Evolutionary conservation across 176 grass and related monocot species (phyloP).

Genomic region (Elaeis guineensis): DNA sequence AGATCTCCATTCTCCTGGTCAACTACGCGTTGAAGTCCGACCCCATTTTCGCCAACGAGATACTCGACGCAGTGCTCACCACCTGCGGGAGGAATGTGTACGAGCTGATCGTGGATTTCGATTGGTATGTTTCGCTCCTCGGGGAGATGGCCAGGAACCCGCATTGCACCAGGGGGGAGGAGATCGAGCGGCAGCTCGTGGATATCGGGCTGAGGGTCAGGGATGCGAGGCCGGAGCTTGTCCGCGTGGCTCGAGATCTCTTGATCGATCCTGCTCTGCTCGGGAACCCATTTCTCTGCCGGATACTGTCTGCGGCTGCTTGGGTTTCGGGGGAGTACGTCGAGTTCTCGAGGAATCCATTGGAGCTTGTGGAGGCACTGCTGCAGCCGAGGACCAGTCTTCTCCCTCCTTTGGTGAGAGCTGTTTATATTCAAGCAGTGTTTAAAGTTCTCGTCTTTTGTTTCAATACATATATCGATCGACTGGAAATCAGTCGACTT

Average conservation of each 20-base stretch:
- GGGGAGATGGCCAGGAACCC: slow-evolving; percentile 60
- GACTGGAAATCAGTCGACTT: not conserved
- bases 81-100: slow-evolving; percentile 61
- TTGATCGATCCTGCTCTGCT: slow-evolving; percentile 79
- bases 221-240: slow-evolving; percentile 69
- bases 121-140: slow-evolving; percentile 76
- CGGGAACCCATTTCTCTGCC: slow-evolving; percentile 62
- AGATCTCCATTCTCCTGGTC: slow-evolving; percentile 49
- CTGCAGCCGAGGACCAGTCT: slow-evolving; percentile 77
- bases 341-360: slow-evolving; percentile 51
- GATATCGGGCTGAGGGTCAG: slow-evolving; percentile 81
- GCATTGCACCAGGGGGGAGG: slow-evolving; percentile 60
- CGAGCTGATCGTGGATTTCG: slow-evolving; percentile 78
- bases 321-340: slow-evolving; percentile 85
- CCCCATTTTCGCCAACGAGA: slow-evolving; percentile 66
- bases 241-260: slow-evolving; percentile 48
- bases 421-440: slow-evolving; percentile 68
- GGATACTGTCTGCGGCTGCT: slow-evolving; percentile 66
- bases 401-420: slow-evolving; percentile 53
- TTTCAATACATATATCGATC: slow-evolving; percentile 44
- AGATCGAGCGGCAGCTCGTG: slow-evolving; percentile 72
- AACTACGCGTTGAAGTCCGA: slow-evolving; percentile 58
- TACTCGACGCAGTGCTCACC: slow-evolving; percentile 51
- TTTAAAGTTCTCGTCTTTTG: slow-evolving; percentile 62
- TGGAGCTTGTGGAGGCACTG: slow-evolving; percentile 87